These are phyloP conservation scores for Fusarium multiceps DNA, from an alignment of 2,329 filamentous ascomycete genomes.

Conservation along the genomic window DNA sequence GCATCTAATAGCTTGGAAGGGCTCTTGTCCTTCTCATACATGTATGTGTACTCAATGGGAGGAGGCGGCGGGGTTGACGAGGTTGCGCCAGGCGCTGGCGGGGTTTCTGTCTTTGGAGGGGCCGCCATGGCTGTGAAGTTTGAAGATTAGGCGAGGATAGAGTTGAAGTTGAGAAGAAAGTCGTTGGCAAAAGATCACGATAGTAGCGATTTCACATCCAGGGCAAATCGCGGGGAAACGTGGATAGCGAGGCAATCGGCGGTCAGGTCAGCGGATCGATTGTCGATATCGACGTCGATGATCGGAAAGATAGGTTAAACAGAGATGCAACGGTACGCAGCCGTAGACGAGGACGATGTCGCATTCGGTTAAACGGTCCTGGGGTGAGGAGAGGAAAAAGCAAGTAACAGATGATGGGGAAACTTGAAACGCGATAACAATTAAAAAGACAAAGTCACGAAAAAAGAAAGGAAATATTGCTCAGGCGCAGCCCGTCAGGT, in stretches of 20 bases:
- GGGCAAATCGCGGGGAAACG: conserved; percentile 35
- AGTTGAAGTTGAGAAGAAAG: conserved; percentile 6
- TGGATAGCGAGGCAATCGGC: conserved; percentile 34
- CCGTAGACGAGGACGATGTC: conserved; percentile 30
- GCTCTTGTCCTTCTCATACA: conserved; percentile 75
- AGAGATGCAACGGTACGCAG: background rate
- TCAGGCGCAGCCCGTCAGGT: conserved; percentile 21
- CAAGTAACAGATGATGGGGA: background rate
- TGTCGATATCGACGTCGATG: conserved; percentile 17
- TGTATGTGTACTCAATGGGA: conserved; percentile 67
- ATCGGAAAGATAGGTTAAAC: conserved; percentile 8
- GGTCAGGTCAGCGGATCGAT: conserved; percentile 41
- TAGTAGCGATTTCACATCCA: conserved; percentile 36
- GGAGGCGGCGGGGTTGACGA: conserved; percentile 44
- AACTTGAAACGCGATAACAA: conserved; percentile 6
- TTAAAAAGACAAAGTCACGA: conserved; percentile 13
- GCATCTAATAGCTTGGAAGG: conserved; percentile 75
- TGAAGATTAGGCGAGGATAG: background rate
- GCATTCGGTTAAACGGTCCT: conserved; percentile 21
- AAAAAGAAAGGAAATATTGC: conserved; percentile 8
- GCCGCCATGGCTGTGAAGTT: conserved; percentile 40
- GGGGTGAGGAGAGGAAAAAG: background rate
- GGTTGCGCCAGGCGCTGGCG: conserved; percentile 37
- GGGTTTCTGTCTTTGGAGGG: conserved; percentile 40
- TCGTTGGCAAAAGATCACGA: conserved; percentile 7